Evolutionary conservation across 495 filamentous ascomycete species (phyloP).

Genomic region (Lichina pygmaea): DNA sequence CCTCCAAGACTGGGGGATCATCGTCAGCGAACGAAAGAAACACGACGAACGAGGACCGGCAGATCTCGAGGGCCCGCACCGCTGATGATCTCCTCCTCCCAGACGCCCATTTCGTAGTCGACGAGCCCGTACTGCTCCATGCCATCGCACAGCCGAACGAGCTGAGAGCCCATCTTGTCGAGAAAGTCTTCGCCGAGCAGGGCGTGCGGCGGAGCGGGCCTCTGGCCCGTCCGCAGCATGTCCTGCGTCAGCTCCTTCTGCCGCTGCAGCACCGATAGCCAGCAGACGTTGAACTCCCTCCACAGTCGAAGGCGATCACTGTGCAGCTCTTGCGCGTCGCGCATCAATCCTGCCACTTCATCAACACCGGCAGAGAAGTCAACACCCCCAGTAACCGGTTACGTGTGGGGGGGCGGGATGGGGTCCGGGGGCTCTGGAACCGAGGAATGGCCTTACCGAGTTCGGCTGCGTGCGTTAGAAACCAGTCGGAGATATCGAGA

Average conservation of each 20-base stretch:
- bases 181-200: slow-evolving; percentile 41
- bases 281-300: slow-evolving; percentile 87
- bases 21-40: neutral
- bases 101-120: slow-evolving; percentile 91
- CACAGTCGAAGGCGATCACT: slow-evolving; percentile 53
- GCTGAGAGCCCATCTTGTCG: slow-evolving; percentile 52
- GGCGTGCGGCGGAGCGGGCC: slow-evolving; percentile 29
- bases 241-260: slow-evolving; percentile 53
- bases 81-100: slow-evolving; percentile 75
- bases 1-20: neutral
- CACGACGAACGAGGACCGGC: neutral
- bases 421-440: neutral
- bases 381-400: neutral
- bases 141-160: slow-evolving; percentile 59
- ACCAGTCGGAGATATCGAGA: slow-evolving; percentile 58
- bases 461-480: slow-evolving; percentile 53
- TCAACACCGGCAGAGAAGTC: slow-evolving; percentile 4
- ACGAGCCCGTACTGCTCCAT: slow-evolving; percentile 77
- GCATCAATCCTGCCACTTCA: slow-evolving; percentile 27
- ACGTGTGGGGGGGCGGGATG: neutral
- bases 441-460: slow-evolving; percentile 36
- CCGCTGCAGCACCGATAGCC: slow-evolving; percentile 65
- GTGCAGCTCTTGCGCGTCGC: slow-evolving; percentile 49
- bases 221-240: slow-evolving; percentile 28
- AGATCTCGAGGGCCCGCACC: slow-evolving; percentile 23